Evolutionary conservation across 164 flowering plant species (phyloP).

Genomic region (Cinnamomum chago): DNA sequence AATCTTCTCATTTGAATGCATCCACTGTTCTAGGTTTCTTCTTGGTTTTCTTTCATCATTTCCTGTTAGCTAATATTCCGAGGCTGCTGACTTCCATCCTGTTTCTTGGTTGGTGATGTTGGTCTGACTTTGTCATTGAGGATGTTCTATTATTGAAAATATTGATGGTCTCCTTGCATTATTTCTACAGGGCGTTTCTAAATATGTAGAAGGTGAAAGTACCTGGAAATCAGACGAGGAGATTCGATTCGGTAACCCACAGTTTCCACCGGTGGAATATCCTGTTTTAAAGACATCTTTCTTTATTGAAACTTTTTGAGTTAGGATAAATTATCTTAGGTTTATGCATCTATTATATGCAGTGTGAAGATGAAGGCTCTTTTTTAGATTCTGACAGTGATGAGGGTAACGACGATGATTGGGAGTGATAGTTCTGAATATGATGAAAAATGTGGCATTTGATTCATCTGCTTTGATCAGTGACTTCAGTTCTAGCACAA

Average conservation of each 20-base stretch:
- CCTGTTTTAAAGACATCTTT: constrained; percentile 1
- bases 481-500: constrained; percentile 1
- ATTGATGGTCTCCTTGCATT: background rate
- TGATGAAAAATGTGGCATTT: constrained; percentile 15
- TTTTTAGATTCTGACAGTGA: constrained; percentile 27
- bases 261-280: constrained; percentile 32
- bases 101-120: background rate
- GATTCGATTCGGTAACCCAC: constrained; percentile 24
- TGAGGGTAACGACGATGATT: constrained; percentile 14
- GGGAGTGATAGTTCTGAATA: constrained; percentile 23
- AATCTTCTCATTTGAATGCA: background rate
- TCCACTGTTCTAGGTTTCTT: background rate
- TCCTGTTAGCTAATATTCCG: background rate
- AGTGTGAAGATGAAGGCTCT: constrained; percentile 54
- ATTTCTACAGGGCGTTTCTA: constrained; percentile 40
- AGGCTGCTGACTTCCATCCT: background rate
- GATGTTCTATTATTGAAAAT: too few relatives aligned
- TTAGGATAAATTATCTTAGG: background rate
- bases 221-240: constrained; percentile 23
- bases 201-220: constrained; percentile 24
- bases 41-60: background rate
- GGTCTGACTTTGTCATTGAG: background rate
- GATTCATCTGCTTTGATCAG: constrained; percentile 2
- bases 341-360: constrained; percentile 14
- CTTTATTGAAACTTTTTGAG: background rate